phyloP scores from a whole-genome alignment of 164 flowering plant species.

The Tetrastigma voinierianum region DNA sequence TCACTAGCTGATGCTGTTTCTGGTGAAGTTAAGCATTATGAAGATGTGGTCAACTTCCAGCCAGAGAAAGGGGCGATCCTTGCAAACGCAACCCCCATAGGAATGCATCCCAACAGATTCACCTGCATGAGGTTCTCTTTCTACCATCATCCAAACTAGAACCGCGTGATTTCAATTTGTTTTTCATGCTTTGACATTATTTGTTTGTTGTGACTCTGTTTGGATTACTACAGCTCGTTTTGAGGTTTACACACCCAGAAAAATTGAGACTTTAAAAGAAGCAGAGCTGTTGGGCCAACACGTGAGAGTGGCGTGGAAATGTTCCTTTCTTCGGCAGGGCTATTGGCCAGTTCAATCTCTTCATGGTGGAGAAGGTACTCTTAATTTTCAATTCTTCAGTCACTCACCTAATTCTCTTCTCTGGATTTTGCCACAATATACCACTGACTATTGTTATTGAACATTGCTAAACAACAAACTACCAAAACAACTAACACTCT shows the following conservation, averaged over 20 bases:
- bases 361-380: slow-evolving; percentile 37
- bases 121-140: slow-evolving; percentile 52
- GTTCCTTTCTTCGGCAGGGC: slow-evolving; percentile 65
- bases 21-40: slow-evolving; percentile 42
- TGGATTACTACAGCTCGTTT: slow-evolving; percentile 46
- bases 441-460: not conserved
- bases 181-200: not conserved
- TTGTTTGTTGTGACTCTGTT: slow-evolving; percentile 22
- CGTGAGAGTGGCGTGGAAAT: slow-evolving; percentile 56
- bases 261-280: slow-evolving; percentile 46
- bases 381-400: not conserved
- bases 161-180: not conserved
- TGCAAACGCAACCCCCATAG: slow-evolving; percentile 67
- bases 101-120: slow-evolving; percentile 59
- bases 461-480: not conserved
- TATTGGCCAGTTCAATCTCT: slow-evolving; percentile 43
- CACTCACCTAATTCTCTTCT: no score
- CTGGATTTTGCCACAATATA: not conserved
- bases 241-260: slow-evolving; percentile 56
- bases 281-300: slow-evolving; percentile 52
- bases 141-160: not conserved
- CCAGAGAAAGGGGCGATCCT: slow-evolving; percentile 55
- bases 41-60: slow-evolving; percentile 28
- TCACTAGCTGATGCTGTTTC: slow-evolving; percentile 46
- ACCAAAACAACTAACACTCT: not conserved